phyloP scores from a whole-genome alignment of 495 filamentous ascomycete species.

The Tuber calosporum region DNA sequence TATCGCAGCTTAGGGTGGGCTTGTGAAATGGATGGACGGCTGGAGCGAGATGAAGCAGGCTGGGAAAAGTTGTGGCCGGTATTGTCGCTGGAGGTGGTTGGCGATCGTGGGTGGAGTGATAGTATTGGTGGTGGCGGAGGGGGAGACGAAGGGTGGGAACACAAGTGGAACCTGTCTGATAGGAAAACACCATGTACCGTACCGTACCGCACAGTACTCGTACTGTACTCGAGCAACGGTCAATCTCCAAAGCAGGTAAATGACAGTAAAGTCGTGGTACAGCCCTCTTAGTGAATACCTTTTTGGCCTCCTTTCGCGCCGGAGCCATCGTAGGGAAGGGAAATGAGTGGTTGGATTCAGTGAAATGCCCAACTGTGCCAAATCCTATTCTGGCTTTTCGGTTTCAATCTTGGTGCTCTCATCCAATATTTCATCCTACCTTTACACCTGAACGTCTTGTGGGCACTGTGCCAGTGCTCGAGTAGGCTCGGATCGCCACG shows the following conservation, averaged over 20 bases:
- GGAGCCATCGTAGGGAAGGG: neutral
- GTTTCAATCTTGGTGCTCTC: conserved; percentile 10
- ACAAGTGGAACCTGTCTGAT: conserved; percentile 10
- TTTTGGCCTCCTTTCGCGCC: neutral
- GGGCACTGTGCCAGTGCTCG: neutral
- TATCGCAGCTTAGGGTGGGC: neutral
- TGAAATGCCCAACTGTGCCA: neutral
- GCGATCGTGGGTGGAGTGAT: neutral
- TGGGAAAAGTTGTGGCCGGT: neutral
- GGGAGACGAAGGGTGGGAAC: conserved; percentile 15
- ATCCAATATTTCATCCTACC: neutral
- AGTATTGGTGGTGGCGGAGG: neutral
- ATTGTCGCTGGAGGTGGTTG: neutral
- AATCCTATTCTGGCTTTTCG: neutral
- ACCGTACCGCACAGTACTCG: too few species aligned
- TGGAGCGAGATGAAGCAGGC: neutral
- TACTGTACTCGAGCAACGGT: too few species aligned
- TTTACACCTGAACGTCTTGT: neutral
- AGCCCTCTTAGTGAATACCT: neutral
- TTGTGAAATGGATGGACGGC: neutral
- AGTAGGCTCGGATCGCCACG: neutral
- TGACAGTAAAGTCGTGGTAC: neutral
- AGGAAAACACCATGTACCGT: conserved; percentile 7
- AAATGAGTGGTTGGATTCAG: neutral
- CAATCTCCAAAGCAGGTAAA: neutral